A percentile compares a stretch with the other conserved stretches of the same genome.
These are phyloP conservation scores for Aspergillus homomorphus DNA, from an alignment of 495 filamentous ascomycete genomes.

Conservation along the genomic window DNA sequence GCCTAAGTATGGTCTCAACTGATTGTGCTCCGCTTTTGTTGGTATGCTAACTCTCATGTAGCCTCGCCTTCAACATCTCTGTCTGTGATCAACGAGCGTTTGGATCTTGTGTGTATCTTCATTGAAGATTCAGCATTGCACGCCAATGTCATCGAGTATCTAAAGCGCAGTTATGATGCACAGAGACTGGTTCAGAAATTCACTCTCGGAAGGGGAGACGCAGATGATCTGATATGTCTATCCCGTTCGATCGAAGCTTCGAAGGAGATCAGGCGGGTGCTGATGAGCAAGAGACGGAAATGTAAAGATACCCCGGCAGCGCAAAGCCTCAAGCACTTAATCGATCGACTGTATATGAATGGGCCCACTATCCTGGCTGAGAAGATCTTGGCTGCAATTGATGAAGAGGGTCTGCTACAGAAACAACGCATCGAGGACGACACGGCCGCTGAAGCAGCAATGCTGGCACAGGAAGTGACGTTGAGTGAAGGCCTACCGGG, in stretches of 20 bases:
- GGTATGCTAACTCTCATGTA: slow-evolving; percentile 19
- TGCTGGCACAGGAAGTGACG: slow-evolving; percentile 64
- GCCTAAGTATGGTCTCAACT: slow-evolving; percentile 60
- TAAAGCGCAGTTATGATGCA: slow-evolving; percentile 78
- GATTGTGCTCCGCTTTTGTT: neutral
- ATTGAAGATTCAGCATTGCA: slow-evolving; percentile 59
- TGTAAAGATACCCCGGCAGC: slow-evolving; percentile 6
- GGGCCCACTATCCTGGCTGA: slow-evolving; percentile 66
- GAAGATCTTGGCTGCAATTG: slow-evolving; percentile 73
- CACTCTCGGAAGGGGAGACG: slow-evolving; percentile 82
- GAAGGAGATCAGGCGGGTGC: slow-evolving; percentile 56
- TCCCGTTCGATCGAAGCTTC: slow-evolving; percentile 79
- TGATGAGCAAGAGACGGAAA: slow-evolving; percentile 24
- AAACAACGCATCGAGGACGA: slow-evolving; percentile 73
- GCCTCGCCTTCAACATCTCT: slow-evolving; percentile 83
- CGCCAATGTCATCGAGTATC: slow-evolving; percentile 61
- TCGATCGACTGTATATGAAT: slow-evolving; percentile 62
- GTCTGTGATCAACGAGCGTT: slow-evolving; percentile 69
- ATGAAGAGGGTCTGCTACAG: slow-evolving; percentile 84
- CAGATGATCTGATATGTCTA: slow-evolving; percentile 86
- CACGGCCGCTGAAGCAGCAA: slow-evolving; percentile 64
- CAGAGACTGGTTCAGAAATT: slow-evolving; percentile 92
- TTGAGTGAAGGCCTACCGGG: slow-evolving; percentile 53
- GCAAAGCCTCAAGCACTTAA: slow-evolving; percentile 49
- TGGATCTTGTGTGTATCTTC: slow-evolving; percentile 78